Conservation (phyloP, 2,329 filamentous ascomycete species). For the Zopfia rhizophila region DNA sequence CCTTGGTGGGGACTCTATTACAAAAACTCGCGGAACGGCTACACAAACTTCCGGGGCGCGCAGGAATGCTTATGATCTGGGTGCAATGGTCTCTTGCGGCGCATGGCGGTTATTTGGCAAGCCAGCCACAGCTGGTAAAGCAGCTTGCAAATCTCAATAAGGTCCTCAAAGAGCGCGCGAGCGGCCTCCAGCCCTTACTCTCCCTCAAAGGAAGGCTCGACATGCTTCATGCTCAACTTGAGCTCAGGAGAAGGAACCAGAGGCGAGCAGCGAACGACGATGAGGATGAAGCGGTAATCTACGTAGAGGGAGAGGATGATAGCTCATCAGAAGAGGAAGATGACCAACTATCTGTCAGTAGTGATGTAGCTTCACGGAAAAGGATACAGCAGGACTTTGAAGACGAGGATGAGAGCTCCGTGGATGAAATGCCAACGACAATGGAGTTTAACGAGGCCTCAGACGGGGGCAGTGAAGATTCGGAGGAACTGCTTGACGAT, state of each 20-base stretch:
- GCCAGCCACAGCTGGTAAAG: constrained; percentile 83
- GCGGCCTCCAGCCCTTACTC: constrained; percentile 82
- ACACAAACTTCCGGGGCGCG: constrained; percentile 86
- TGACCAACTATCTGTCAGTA: constrained; percentile 57
- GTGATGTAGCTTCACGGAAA: constrained; percentile 34
- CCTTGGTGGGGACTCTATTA: constrained; percentile 80
- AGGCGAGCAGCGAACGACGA: constrained; percentile 66
- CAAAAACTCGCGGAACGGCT: constrained; percentile 87
- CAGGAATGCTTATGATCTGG: constrained; percentile 92
- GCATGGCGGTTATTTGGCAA: constrained; percentile 90
- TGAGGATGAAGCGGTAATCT: constrained; percentile 79
- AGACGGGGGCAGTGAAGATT: constrained; percentile 68
- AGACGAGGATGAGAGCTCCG: constrained; percentile 53
- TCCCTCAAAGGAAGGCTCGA: constrained; percentile 95
- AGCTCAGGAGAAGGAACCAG: constrained; percentile 77
- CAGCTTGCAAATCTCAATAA: constrained; percentile 82
- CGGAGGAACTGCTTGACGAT: constrained; percentile 60
- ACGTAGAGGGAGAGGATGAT: constrained; percentile 83
- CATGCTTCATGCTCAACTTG: constrained; percentile 90
- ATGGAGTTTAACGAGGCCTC: constrained; percentile 55
- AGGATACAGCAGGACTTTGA: constrained; percentile 33
- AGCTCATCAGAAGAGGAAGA: constrained; percentile 59
- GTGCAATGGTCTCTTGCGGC: constrained; percentile 94
- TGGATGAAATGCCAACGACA: constrained; percentile 67
- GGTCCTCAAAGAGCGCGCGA: constrained; percentile 86